Evolutionary conservation across 805 yeast genomes (phyloP), one percentile per base, ranked within the genome.

Genomic region (Komagataella pastoris): DNA sequence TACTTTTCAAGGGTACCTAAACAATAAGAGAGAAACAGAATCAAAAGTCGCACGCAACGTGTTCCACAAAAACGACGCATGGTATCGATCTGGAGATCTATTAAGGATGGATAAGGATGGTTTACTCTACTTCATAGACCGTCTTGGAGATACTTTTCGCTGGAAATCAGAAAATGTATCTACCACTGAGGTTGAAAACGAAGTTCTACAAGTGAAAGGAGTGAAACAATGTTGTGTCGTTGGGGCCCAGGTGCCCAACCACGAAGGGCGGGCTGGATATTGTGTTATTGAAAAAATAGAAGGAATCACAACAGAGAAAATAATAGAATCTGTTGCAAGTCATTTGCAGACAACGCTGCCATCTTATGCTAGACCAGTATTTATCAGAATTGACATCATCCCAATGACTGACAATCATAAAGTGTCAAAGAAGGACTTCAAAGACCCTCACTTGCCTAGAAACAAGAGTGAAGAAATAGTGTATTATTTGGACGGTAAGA

Each of bases 111-210:
- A 88, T 64, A 72, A 71, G 24, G 75, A 81, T 56, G 85, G 88
- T 0, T 68, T 83, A 56, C 74, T 85, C 63, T 88, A 84, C 66
- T 90, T 90, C 65, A 88, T 89, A 47, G 98, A 90, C 70, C 74
- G 98, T 61, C 68, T 91, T 61, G 98, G 98, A 46, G 98, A 90
- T 62, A 91, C 97, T 0, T 90, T 86, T 71, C 75, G 98, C 59
- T 90, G 98, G 98, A 91, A 88, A 69, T 85, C 95, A 2, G 98
- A 90, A 68, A 90, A 90, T 65, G 97, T 91, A 8, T 81, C 93
- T 17, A 89, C 97, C 12, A 83, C 90, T 40, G 97, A 90, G 68
- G 97, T 90, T 45, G 97, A 91, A 63, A 85, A 83, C 61, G 83
- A 81, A 61, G 66, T 86, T 24, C 73, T 77, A 66, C 63, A 70